phyloP scores from a whole-genome alignment of 495 filamentous ascomycete genomes.

The Podospora comata region DNA sequence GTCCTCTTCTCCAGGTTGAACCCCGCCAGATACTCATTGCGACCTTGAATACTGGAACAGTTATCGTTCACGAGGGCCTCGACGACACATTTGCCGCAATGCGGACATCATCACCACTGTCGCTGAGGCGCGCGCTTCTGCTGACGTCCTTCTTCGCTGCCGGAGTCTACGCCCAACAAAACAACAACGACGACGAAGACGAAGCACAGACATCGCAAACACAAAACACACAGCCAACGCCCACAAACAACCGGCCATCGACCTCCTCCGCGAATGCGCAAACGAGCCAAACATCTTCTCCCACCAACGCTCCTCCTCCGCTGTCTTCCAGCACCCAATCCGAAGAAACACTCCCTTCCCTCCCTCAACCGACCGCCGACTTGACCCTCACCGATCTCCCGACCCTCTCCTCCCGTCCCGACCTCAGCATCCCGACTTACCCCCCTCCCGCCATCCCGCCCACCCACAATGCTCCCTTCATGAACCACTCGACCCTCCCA shows the following conservation, averaged over 20 bases:
- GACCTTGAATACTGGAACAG: background rate
- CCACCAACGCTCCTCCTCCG: background rate
- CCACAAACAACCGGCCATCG: background rate
- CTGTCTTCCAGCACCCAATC: conserved; percentile 9
- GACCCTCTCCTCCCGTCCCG: conserved; percentile 42
- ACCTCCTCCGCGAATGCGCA: background rate
- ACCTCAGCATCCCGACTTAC: conserved; percentile 43
- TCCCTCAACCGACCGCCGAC: conserved; percentile 4
- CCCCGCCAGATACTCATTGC: background rate
- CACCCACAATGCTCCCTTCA: conserved; percentile 82
- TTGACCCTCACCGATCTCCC: conserved; percentile 40
- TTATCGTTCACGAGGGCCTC: background rate
- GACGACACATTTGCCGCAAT: conserved; percentile 19
- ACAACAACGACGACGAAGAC: conserved; percentile 17
- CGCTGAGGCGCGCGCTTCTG: conserved; percentile 38
- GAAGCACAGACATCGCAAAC: background rate
- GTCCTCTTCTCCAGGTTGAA: conserved; percentile 1
- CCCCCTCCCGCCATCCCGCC: conserved; percentile 71
- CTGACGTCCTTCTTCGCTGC: conserved; percentile 33
- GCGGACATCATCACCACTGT: conserved; percentile 27
- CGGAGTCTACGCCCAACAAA: conserved; percentile 34
- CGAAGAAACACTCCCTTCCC: background rate
- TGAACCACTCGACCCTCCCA: conserved; percentile 86
- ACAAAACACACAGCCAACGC: background rate
- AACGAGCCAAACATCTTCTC: conserved; percentile 1